Conservation (phyloP, 192 early-diverging fungal species). For the Linnemannia exigua region DNA sequence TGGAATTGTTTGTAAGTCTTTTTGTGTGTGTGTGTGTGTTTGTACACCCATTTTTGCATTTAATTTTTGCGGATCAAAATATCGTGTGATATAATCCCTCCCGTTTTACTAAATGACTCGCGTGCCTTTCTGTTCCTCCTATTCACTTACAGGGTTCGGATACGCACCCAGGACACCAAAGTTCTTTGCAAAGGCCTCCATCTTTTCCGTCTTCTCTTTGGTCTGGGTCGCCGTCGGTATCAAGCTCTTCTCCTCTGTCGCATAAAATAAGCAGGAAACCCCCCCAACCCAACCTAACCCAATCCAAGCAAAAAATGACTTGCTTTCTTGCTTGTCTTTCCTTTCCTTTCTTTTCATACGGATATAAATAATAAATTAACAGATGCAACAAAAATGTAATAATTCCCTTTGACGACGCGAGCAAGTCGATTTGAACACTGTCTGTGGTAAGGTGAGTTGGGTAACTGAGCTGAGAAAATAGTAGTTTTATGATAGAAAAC, state of each 20-base stretch:
- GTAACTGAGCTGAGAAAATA: not conserved
- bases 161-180: slow-evolving; percentile 34
- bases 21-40: not conserved
- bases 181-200: slow-evolving; percentile 24
- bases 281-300: no score
- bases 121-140: not conserved
- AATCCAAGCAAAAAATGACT: no score
- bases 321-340: no score
- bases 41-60: not conserved
- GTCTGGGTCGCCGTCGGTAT: slow-evolving; percentile 37
- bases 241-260: slow-evolving; percentile 3
- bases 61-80: not conserved
- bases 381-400: no score
- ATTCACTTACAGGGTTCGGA: slow-evolving; percentile 24
- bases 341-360: not conserved
- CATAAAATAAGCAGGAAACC: no score
- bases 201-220: slow-evolving; percentile 30
- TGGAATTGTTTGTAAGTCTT: slow-evolving; percentile 38
- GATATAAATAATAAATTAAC: not conserved
- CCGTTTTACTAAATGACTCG: not conserved
- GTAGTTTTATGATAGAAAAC: not conserved
- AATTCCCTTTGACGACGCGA: no score
- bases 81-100: not conserved
- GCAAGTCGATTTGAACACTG: no score
- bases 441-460: no score